These are phyloP conservation scores for Phoma herbarum DNA, from an alignment of 2,329 filamentous ascomycete species.

Conservation along the genomic window DNA sequence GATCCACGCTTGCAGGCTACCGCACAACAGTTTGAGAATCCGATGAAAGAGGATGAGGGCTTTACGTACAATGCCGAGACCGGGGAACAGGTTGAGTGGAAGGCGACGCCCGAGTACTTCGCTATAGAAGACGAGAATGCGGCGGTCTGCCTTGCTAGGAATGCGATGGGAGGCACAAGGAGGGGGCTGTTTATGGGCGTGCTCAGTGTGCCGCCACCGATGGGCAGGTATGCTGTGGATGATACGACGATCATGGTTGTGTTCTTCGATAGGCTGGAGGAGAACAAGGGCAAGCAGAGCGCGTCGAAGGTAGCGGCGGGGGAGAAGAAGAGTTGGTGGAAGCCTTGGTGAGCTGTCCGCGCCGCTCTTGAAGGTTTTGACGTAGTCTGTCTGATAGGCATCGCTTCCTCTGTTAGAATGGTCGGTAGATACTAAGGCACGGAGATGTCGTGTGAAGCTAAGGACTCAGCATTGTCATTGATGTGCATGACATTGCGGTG, in stretches of 20 bases:
- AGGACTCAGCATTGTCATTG: too few relatives aligned
- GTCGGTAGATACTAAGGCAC: too few relatives aligned
- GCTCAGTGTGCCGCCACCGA: slow-evolving; percentile 44
- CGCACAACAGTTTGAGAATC: slow-evolving; percentile 18
- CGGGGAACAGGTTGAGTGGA: slow-evolving; percentile 53
- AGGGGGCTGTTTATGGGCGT: slow-evolving; percentile 52
- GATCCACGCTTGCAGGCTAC: slow-evolving; percentile 28
- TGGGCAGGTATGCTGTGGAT: slow-evolving; percentile 56
- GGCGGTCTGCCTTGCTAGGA: slow-evolving; percentile 61
- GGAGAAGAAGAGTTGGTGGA: slow-evolving; percentile 24
- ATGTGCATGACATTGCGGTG: too few relatives aligned
- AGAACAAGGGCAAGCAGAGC: slow-evolving; percentile 2
- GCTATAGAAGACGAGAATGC: slow-evolving; percentile 62
- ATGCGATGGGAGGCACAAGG: slow-evolving; percentile 61
- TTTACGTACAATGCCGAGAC: slow-evolving; percentile 45
- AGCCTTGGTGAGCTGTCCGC: slow-evolving; percentile 10
- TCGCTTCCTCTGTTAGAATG: too few relatives aligned
- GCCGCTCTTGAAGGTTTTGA: too few relatives aligned
- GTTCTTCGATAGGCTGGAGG: slow-evolving; percentile 57
- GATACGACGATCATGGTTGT: slow-evolving; percentile 64
- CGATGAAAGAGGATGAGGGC: slow-evolving; percentile 40
- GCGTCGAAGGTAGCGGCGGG: neutral
- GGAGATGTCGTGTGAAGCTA: too few relatives aligned
- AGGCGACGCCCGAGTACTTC: slow-evolving; percentile 55
- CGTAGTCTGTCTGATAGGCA: too few relatives aligned